Evolutionary conservation across 176 grass and related monocot species (phyloP).

Genomic region (Alloteropsis semialata): DNA sequence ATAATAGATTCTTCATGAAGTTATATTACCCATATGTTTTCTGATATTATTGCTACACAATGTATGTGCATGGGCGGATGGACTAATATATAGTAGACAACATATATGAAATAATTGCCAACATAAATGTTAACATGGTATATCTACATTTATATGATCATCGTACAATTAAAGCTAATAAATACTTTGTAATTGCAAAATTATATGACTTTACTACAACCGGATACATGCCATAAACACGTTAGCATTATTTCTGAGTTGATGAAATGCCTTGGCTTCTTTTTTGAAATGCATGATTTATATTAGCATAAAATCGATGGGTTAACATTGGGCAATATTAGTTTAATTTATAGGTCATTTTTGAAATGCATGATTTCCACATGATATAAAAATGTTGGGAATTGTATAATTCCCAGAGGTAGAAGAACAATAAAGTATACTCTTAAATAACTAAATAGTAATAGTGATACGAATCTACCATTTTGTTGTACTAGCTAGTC

Average conservation of each 20-base stretch:
- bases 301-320: no score
- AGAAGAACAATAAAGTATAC: neutral
- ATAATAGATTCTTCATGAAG: neutral
- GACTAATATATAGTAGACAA: no score
- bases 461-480: neutral
- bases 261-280: neutral
- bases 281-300: no score
- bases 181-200: neutral
- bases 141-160: neutral
- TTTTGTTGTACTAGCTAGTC: slow-evolving; percentile 6
- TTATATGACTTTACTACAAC: neutral
- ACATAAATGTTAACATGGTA: neutral
- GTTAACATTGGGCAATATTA: neutral
- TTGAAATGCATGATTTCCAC: neutral
- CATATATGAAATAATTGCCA: no score
- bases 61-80: neutral
- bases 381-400: neutral
- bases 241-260: neutral
- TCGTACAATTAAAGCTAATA: neutral
- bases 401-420: neutral
- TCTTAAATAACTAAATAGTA: neutral
- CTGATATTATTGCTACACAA: neutral
- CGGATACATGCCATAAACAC: neutral
- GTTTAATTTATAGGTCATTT: neutral
- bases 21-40: neutral